Base-by-base conservation (phyloP, 148 eudicot species). In the Vaccinium darrowii region DNA sequence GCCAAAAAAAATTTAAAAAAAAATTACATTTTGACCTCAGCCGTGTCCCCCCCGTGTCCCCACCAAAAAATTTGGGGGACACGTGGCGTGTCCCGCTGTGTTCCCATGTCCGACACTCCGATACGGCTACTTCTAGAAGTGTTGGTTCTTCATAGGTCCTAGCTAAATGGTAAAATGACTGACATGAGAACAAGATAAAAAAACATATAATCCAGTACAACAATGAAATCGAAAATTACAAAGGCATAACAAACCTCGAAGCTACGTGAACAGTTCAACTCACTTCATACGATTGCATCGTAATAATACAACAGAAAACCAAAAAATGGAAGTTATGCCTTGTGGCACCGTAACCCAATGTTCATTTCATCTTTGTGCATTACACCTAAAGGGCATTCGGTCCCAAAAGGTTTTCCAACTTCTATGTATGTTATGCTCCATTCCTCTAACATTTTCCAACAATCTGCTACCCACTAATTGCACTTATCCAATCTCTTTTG, bases 401-500 rank as follows among this genome's bases (percentile, higher is more conserved):
- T 30, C 15, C 51, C 82, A 79, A 36, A 33, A 57, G 25, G 14
- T 56, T 79, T 78, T 50, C 16, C n/a, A 76, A 50, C 72, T 50
- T 50, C n/a, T 50, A 9, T 10, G 14, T 76, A 76, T 19, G 56
- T 77, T 76, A 76, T 47, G 52, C 80, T 76, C 57, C 56, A 33
- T 14, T 73, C 4, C 49, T 14, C 3, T 8, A 10, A 30, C 12
- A 18, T 50, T 51, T 51, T 52, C 14, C 13, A 9, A 50, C 9
- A n/a, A 7, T 52, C 60, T 25, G 58, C 60, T 23, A 27, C 81
- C 16, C 12, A 6, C 27, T 51, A 12, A 78, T 52, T 47, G 39
- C 81, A 78, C 10, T 77, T 36, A 77, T 51, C 53, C 60, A 78
- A 51, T 39, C 19, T 78, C 36, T 78, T 51, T 23, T 51, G 58